These are phyloP conservation scores for Articulospora tetracladia DNA, from an alignment of 495 filamentous ascomycete genomes.

Conservation along the genomic window DNA sequence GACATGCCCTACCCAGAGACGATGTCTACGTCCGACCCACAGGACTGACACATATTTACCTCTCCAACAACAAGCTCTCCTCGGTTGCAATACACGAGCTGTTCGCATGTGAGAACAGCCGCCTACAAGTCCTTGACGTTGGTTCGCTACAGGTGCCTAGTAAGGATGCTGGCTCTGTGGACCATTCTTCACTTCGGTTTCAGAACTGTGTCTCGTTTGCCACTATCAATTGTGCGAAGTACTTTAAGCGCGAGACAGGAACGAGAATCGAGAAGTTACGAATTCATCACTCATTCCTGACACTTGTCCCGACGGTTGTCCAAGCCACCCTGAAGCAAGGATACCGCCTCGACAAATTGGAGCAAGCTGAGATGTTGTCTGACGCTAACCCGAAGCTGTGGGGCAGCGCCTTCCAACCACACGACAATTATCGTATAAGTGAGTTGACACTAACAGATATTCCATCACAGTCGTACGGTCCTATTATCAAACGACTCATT, in stretches of 20 bases:
- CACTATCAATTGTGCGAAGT: not conserved
- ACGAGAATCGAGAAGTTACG: constrained; percentile 10
- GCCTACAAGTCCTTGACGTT: constrained; percentile 18
- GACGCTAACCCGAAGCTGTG: not conserved
- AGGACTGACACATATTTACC: constrained; percentile 22
- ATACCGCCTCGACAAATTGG: not conserved
- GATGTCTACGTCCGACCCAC: constrained; percentile 6
- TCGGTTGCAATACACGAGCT: constrained; percentile 1
- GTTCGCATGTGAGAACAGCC: constrained; percentile 2
- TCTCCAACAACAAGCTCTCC: constrained; percentile 19
- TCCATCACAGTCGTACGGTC: constrained; percentile 13
- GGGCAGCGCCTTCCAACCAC: constrained; percentile 2
- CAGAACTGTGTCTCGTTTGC: not conserved
- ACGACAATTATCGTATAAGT: constrained; percentile 9
- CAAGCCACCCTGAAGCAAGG: not conserved
- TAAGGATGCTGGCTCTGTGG: not conserved
- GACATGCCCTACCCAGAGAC: not conserved
- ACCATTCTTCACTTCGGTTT: not conserved
- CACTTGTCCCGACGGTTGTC: constrained; percentile 11
- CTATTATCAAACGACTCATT: constrained; percentile 1
- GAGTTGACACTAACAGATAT: constrained; percentile 19
- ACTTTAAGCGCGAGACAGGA: not conserved
- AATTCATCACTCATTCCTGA: constrained; percentile 23
- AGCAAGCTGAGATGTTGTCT: not conserved
- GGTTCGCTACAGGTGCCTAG: constrained; percentile 3